phyloP scores from a whole-genome alignment of 345 rosid genomes.

The Populus euphratica region DNA sequence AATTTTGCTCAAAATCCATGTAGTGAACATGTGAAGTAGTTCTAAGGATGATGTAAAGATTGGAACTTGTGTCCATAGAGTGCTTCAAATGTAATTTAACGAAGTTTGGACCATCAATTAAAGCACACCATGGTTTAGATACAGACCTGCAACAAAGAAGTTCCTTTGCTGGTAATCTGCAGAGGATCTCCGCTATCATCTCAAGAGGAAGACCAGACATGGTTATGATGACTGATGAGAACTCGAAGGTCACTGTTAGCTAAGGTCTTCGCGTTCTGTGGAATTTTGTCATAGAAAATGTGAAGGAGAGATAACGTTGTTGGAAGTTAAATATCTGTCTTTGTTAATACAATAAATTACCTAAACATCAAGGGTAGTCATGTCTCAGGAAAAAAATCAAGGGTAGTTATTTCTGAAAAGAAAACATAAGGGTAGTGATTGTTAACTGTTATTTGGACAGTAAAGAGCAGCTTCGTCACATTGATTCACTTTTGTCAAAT shows the following conservation, averaged over 20 bases:
- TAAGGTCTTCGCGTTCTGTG: not conserved
- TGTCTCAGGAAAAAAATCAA: not conserved
- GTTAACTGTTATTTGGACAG: not conserved
- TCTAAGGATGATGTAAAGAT: slow-evolving; percentile 36
- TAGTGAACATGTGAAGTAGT: slow-evolving; percentile 36
- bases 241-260: not conserved
- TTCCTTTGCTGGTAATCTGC: slow-evolving; percentile 37
- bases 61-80: slow-evolving; percentile 29
- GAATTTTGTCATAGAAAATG: no score
- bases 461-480: not conserved
- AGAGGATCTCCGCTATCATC: slow-evolving; percentile 40
- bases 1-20: slow-evolving; percentile 29
- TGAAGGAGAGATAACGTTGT: no score
- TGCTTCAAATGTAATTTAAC: slow-evolving; percentile 38
- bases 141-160: slow-evolving; percentile 39
- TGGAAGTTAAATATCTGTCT: no score
- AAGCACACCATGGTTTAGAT: slow-evolving; percentile 36
- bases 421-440: not conserved
- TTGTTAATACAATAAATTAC: no score
- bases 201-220: slow-evolving; percentile 45
- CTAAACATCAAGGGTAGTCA: not conserved
- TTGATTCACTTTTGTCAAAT: not conserved
- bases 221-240: not conserved
- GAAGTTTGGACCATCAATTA: slow-evolving; percentile 47
- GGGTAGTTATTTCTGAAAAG: not conserved